These are phyloP conservation scores for Cystoderma amianthinum DNA, from an alignment of 768 basidiomycete genomes.

Conservation along the genomic window DNA sequence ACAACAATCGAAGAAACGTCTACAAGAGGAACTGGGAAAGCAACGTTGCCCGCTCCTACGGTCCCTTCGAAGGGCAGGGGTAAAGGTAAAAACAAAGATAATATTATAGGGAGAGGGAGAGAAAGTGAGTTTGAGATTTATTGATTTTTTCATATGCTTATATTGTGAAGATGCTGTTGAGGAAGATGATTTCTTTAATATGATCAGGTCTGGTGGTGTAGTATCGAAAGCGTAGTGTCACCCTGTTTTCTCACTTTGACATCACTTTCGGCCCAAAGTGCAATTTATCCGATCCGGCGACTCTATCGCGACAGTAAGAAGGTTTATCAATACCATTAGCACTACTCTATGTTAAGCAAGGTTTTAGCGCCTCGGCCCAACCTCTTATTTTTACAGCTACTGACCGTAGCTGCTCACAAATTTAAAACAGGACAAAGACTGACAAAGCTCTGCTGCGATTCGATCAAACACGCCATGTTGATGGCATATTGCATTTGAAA, in stretches of 20 bases:
- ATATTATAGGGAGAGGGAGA: slow-evolving; percentile 45
- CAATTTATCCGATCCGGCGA: no score
- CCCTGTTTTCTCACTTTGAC: no score
- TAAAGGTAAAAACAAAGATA: slow-evolving; percentile 50
- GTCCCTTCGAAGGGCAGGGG: slow-evolving; percentile 41
- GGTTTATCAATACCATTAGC: no score
- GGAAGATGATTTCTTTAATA: slow-evolving; percentile 74
- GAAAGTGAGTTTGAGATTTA: slow-evolving; percentile 34
- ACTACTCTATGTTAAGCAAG: no score
- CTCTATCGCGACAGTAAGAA: no score
- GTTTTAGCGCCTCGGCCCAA: no score
- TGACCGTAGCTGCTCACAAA: no score
- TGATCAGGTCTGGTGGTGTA: slow-evolving; percentile 75
- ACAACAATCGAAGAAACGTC: slow-evolving; percentile 46
- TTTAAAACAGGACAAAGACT: not conserved
- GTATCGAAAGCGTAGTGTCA: slow-evolving; percentile 68
- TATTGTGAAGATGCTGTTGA: slow-evolving; percentile 43
- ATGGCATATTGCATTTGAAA: slow-evolving; percentile 5
- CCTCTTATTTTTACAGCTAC: no score
- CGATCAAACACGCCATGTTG: slow-evolving; percentile 17
- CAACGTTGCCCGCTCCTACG: slow-evolving; percentile 60
- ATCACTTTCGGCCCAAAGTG: no score
- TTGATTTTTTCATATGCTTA: slow-evolving; percentile 5
- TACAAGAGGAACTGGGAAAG: slow-evolving; percentile 65
- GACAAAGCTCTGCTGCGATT: not conserved